phyloP scores from a whole-genome alignment of 257 asterid species.

The Nicotiana benthamiana region DNA sequence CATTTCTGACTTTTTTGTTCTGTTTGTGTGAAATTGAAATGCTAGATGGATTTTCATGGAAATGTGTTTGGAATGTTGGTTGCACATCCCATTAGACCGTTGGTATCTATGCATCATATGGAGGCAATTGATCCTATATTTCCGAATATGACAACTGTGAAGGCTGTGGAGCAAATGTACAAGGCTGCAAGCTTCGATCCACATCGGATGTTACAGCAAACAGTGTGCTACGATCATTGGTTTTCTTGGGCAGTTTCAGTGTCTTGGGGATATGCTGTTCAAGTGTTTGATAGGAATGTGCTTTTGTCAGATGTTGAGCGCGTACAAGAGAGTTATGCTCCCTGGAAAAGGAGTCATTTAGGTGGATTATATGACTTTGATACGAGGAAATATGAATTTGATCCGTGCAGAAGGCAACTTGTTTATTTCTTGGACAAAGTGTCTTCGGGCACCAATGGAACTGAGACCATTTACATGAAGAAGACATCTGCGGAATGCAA shows the following conservation, averaged over 20 bases:
- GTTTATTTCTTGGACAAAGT: slow-evolving; percentile 43
- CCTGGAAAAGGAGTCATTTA: slow-evolving; percentile 42
- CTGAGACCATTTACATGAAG: slow-evolving; percentile 33
- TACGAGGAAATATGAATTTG: slow-evolving; percentile 23
- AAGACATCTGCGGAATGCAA: slow-evolving; percentile 42
- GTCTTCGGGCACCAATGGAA: slow-evolving; percentile 20
- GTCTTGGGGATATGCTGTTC: slow-evolving; percentile 87
- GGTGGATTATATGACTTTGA: slow-evolving; percentile 24
- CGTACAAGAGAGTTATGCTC: slow-evolving; percentile 34
- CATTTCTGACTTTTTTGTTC: not conserved
- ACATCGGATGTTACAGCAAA: slow-evolving; percentile 59
- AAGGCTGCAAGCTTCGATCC: slow-evolving; percentile 47
- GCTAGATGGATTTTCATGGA: slow-evolving; percentile 74
- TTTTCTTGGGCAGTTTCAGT: slow-evolving; percentile 71
- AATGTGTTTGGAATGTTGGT: slow-evolving; percentile 60
- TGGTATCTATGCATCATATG: slow-evolving; percentile 63
- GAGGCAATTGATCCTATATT: slow-evolving; percentile 52
- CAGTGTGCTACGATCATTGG: slow-evolving; percentile 70
- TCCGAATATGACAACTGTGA: slow-evolving; percentile 42
- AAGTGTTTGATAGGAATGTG: slow-evolving; percentile 38
- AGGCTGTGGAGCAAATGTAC: slow-evolving; percentile 45
- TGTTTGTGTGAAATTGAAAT: not conserved
- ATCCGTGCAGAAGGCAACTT: slow-evolving; percentile 51
- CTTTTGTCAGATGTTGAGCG: slow-evolving; percentile 46
- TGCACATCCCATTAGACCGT: slow-evolving; percentile 55